A percentile compares a stretch with the other conserved stretches of the same genome.
phyloP scores from a whole-genome alignment of 2,329 filamentous ascomycete species.

The Scedosporium boydii region DNA sequence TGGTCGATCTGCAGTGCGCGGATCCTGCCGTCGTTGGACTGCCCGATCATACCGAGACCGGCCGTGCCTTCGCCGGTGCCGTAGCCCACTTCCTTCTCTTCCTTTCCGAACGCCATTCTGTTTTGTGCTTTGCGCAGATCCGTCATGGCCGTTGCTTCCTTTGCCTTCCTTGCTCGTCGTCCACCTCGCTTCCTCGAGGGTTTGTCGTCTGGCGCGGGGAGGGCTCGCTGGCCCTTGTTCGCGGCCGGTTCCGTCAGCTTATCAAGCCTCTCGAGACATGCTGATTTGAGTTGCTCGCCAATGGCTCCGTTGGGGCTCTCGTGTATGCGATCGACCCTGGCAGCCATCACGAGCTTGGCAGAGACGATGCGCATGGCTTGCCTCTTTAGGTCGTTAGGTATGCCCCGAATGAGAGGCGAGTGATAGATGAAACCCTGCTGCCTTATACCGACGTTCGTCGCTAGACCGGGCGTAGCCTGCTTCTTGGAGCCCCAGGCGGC shows the following conservation, averaged over 20 bases:
- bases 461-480: conserved; percentile 64
- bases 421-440: conserved; percentile 92
- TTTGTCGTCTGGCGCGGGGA: conserved; percentile 92
- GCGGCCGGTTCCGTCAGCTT: conserved; percentile 87
- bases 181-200: conserved; percentile 88
- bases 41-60: conserved; percentile 92
- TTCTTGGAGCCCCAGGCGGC: conserved; percentile 86
- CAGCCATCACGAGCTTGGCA: conserved; percentile 87
- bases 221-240: conserved; percentile 77
- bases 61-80: conserved; percentile 76
- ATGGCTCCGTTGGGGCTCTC: conserved; percentile 71
- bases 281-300: conserved; percentile 71
- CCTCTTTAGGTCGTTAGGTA: conserved; percentile 78
- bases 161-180: conserved; percentile 80
- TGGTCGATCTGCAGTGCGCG: conserved; percentile 85
- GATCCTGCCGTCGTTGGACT: conserved; percentile 78
- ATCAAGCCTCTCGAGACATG: conserved; percentile 77
- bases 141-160: conserved; percentile 95
- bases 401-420: conserved; percentile 76
- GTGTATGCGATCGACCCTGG: conserved; percentile 80
- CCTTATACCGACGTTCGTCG: conserved; percentile 82
- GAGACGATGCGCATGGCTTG: conserved; percentile 94
- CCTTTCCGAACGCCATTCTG: conserved; percentile 88
- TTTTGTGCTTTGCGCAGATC: conserved; percentile 95
- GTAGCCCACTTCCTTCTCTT: conserved; percentile 89